Evolutionary conservation across 2,329 filamentous ascomycete genomes (phyloP), one percentile per base, ranked within the genome.

Genomic region (Aureobasidium pullulans): DNA sequence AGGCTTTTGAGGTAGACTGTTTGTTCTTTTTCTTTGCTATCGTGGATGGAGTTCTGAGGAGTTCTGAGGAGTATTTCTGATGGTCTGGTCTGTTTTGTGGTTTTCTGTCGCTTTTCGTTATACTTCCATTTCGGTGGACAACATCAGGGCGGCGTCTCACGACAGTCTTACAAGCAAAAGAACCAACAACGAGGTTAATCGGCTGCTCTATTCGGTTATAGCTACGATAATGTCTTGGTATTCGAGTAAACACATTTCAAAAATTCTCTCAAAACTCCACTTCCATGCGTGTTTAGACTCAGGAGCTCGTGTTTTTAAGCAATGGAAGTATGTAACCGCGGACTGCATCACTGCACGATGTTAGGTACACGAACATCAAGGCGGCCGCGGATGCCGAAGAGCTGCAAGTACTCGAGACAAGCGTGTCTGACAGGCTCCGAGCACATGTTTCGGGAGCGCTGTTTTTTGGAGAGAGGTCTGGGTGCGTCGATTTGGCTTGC

Each of bases 131-230:
- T 31, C 23, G 43, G 54, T 40, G 32, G 19, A 40, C 40, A 56
- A 48, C 29, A 49, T 32, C 49, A 7, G 15, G 53, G 54, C 43
- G 54, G 54, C 15, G 54, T 58, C 44, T 58, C 54, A 58, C 54
- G 54, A 58, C 54, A 37, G 43, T 57, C 40, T 47, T 37, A 47
- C 31, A 39, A 9, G 34, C 32, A 32, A 39, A 44, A 46, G 6
- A 8, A 42, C 8, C n/a, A 37, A 56, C 40, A 56, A 36, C 31
- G 49, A 40, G 16, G 32, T 48, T 5, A 44, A 47, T 48, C 10
- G 32, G 42, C 42, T 47, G 32, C 23, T 57, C 31, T 57, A 16
- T 19, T 48, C 44, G 23, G 16, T 36, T 9, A 19, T 57, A 57
- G 42, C 44, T 58, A 48, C 23, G 31, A 57, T 48, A 58, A 32